A percentile compares a stretch with the other conserved stretches of the same genome.
Conservation (phyloP, 1,284 basidiomycete genomes). For the Moesziomyces parantarcticus region DNA sequence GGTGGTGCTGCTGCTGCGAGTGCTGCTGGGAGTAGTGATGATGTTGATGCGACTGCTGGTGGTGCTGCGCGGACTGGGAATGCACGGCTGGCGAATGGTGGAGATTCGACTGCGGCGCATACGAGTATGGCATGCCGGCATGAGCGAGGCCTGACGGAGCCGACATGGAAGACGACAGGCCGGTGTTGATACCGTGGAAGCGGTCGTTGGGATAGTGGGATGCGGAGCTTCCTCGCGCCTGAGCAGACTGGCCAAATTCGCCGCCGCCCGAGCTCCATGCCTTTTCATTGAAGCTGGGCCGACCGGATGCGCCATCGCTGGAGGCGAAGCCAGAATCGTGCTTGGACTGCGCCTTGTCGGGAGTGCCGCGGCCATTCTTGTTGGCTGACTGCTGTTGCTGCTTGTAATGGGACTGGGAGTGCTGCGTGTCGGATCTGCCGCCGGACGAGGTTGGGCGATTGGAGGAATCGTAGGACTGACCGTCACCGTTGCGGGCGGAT, state of each 20-base stretch:
- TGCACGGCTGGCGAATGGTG: constrained; percentile 23
- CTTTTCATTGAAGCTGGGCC: constrained; percentile 15
- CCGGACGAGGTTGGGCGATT: constrained; percentile 22
- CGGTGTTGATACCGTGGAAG: constrained; percentile 17
- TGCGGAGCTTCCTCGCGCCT: constrained; percentile 5
- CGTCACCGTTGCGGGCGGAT: constrained; percentile 25
- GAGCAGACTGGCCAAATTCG: constrained; percentile 12
- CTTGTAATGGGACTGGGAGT: not conserved
- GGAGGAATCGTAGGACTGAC: constrained; percentile 12
- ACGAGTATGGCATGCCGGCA: constrained; percentile 20
- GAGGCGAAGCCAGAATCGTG: constrained; percentile 16
- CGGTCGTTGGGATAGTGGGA: constrained; percentile 36
- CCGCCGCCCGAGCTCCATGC: constrained; percentile 20
- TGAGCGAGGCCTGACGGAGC: constrained; percentile 39
- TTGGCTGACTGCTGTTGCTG: constrained; percentile 3
- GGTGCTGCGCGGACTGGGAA: constrained; percentile 16
- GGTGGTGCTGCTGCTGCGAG: constrained; percentile 14
- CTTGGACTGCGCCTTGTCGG: constrained; percentile 26
- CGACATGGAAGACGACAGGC: constrained; percentile 32
- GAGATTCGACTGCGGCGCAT: constrained; percentile 14
- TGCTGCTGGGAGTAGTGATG: constrained; percentile 11
- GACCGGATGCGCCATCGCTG: constrained; percentile 10
- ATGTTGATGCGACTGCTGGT: constrained; percentile 11
- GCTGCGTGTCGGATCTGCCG: constrained; percentile 23
- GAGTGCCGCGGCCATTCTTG: constrained; percentile 22